These are phyloP conservation scores for Diaporthe batatas DNA, from an alignment of 2,329 filamentous ascomycete genomes.

Conservation along the genomic window DNA sequence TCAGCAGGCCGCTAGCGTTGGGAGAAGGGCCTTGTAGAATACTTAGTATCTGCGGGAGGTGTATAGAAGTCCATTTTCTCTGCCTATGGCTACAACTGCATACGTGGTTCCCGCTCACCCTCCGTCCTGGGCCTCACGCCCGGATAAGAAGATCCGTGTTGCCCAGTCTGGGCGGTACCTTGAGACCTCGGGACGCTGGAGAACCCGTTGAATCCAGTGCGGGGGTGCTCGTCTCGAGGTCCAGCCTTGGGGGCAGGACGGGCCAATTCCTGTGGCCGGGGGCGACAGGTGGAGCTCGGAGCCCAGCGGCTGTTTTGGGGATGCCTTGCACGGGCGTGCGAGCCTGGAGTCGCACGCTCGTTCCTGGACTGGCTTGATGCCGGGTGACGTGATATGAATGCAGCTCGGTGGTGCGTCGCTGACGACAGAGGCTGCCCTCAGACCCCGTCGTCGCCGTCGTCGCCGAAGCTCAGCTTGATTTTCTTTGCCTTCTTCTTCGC, in stretches of 20 bases:
- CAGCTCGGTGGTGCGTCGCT: no score
- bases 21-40: constrained; percentile 56
- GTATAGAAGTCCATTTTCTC: constrained; percentile 47
- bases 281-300: neutral
- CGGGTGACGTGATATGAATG: neutral
- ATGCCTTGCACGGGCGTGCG: neutral
- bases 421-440: constrained; percentile 38
- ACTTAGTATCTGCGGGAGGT: constrained; percentile 44
- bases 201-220: neutral
- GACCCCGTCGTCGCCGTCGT: constrained; percentile 71
- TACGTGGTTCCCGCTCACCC: neutral
- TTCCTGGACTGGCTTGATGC: neutral
- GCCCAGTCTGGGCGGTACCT: neutral
- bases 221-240: neutral
- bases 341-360: neutral
- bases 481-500: constrained; percentile 71
- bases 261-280: neutral
- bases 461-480: constrained; percentile 77
- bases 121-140: neutral
- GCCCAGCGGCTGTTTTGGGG: neutral
- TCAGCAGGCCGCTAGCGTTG: constrained; percentile 10
- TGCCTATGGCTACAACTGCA: constrained; percentile 6
- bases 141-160: neutral
- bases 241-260: neutral
- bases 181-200: neutral